A percentile compares a stretch with the other conserved stretches of the same genome.
Evolutionary conservation across 768 basidiomycete genomes (phyloP).

Genomic region (Hortiboletus campestris): DNA sequence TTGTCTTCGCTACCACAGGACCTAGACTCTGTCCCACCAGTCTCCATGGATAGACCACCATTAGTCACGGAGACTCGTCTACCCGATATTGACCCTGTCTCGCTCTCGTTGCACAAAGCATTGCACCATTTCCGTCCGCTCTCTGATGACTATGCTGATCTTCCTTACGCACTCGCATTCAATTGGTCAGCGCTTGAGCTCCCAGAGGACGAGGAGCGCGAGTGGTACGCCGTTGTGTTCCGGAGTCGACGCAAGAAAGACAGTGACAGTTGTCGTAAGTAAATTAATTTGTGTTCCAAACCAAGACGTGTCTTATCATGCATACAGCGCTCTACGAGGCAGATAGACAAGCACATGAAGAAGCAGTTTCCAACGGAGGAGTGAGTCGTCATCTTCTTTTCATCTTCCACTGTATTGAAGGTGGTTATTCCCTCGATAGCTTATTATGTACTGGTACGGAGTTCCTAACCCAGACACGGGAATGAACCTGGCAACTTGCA

Average conservation of each 20-base stretch:
- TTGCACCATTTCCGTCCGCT: conserved; percentile 72
- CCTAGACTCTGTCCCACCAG: conserved; percentile 24
- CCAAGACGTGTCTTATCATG: conserved; percentile 1
- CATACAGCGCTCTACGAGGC: conserved; percentile 78
- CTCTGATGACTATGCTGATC: conserved; percentile 56
- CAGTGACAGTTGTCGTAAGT: conserved; percentile 65
- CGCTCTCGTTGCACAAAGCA: conserved; percentile 82
- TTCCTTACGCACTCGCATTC: conserved; percentile 74
- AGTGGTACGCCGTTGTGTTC: conserved; percentile 94
- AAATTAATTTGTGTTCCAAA: background rate
- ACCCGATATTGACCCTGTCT: conserved; percentile 83
- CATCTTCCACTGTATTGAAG: conserved; percentile 3
- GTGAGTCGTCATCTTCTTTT: conserved; percentile 41
- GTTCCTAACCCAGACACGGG: conserved; percentile 72
- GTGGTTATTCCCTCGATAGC: conserved; percentile 33
- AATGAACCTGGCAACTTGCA: conserved; percentile 91
- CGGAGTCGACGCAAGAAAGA: conserved; percentile 71
- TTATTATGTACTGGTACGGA: conserved; percentile 95
- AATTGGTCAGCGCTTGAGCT: conserved; percentile 79
- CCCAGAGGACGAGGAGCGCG: conserved; percentile 68
- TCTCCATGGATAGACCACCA: conserved; percentile 39
- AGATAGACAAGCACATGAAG: conserved; percentile 86
- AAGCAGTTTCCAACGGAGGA: conserved; percentile 85
- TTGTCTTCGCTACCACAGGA: conserved; percentile 69
- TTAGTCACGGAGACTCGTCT: conserved; percentile 70